Evolutionary conservation across 2,329 filamentous ascomycete genomes (phyloP).

Genomic region (Rutstroemia sydowiana): DNA sequence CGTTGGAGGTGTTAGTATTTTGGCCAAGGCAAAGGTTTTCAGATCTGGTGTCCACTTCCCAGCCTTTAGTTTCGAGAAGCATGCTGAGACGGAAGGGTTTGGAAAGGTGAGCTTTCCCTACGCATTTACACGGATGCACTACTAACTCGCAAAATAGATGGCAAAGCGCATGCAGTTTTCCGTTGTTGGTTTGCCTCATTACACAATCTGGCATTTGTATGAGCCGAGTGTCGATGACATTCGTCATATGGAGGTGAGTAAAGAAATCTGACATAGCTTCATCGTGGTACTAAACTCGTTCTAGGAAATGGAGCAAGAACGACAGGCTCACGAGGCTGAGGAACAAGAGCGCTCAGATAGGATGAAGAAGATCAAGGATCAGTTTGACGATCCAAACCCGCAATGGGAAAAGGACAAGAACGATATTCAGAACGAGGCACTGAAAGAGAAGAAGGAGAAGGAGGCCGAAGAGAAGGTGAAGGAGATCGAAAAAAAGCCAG

Average conservation of each 20-base stretch:
- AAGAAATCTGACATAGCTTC: neutral
- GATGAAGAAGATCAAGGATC: constrained; percentile 69
- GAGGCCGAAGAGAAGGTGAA: constrained; percentile 47
- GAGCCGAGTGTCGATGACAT: constrained; percentile 98
- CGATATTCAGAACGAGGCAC: constrained; percentile 62
- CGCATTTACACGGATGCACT: neutral
- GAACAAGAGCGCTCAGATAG: constrained; percentile 67
- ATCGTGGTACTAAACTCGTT: constrained; percentile 2
- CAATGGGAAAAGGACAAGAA: constrained; percentile 92
- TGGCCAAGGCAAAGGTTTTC: constrained; percentile 94
- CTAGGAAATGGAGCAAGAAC: constrained; percentile 88
- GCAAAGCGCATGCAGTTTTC: constrained; percentile 93
- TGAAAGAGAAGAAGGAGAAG: constrained; percentile 43
- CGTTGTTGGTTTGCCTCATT: constrained; percentile 91
- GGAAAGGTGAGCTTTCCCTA: constrained; percentile 65
- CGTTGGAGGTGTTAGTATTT: constrained; percentile 92
- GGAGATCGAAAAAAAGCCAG: constrained; percentile 18
- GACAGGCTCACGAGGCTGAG: constrained; percentile 70
- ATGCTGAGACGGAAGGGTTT: constrained; percentile 96
- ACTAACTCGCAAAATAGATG: constrained; percentile 55
- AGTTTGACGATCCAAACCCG: constrained; percentile 66
- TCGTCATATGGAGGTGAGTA: constrained; percentile 80
- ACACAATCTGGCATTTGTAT: constrained; percentile 99
- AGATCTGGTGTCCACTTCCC: constrained; percentile 93
- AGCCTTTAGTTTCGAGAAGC: constrained; percentile 96